Base-by-base conservation (phyloP, 2,329 filamentous ascomycete species). In the Pyrenochaeta sp. region DNA sequence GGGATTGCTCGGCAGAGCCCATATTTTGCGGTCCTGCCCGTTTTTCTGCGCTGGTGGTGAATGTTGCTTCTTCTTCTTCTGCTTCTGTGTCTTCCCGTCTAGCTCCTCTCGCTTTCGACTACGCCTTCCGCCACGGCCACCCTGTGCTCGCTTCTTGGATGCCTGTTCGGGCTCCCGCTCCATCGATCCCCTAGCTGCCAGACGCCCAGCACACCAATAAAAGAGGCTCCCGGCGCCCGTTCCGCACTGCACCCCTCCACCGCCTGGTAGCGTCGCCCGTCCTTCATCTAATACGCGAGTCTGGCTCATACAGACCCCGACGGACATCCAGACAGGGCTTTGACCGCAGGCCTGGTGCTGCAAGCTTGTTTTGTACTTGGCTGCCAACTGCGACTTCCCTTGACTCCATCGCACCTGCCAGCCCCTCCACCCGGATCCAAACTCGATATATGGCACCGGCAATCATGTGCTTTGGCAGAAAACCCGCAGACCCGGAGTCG, bases 381-480 rank as follows among this genome's bases (percentile, higher is more conserved):
- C 50, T 33, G 48, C 40, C 29, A 21, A 51, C 52, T 54, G 48
- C 52, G 35, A 48, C 49, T 44, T 45, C 48, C 39, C 36, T 32
- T 37, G 36, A 23, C 48, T 30, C 32, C 32, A 23, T 48, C 36
- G 31, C 56, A 42, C 32, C 56, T 53, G 43, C 49, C 49, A 15
- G 7, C n/a, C 45, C 7, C 17, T 10, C 7, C 30, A 20, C n/a
- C 39, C 21, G n/a, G n/a, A n/a, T n/a, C 32, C 27, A 35, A 14
- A 35, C 20, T 10, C 37, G 52, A 54, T 69, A 66, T 55, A 75
- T 75, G 73, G 73, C 73, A 51, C 64, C 71, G 37, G 71, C 64
- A 59, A 80, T 79, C 71, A 82, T 82, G 80, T 82, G 80, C 72
- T 82, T 82, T 73, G 80, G 80, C 64, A 77, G 76, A 60, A 82